Conservation (phyloP, 768 basidiomycete genomes). For the Serendipita sp. region DNA sequence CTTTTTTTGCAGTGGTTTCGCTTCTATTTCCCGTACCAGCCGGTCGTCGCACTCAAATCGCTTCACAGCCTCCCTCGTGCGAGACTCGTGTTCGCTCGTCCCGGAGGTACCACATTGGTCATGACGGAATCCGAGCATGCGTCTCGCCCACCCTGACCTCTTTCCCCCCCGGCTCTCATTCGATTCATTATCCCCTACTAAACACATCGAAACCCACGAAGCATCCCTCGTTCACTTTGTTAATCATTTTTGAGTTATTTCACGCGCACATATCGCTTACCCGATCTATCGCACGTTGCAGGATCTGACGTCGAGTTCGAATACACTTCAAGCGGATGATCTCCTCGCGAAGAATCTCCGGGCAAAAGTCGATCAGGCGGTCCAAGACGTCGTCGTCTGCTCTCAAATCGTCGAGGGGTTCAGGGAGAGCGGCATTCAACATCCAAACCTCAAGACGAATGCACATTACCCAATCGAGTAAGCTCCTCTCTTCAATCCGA, state of each 20-base stretch:
- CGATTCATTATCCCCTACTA: too few species aligned
- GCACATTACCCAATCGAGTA: constrained; percentile 73
- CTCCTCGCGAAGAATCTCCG: constrained; percentile 55
- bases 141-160: too few species aligned
- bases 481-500: constrained; percentile 16
- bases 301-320: constrained; percentile 50
- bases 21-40: too few species aligned
- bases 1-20: background rate
- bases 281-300: constrained; percentile 16
- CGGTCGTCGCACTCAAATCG: too few species aligned
- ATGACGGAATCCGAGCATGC: too few species aligned
- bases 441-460: constrained; percentile 59
- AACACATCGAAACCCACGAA: too few species aligned
- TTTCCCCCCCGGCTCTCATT: too few species aligned
- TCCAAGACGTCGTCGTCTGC: constrained; percentile 65
- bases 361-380: constrained; percentile 56
- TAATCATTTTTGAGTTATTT: too few species aligned
- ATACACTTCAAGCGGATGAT: constrained; percentile 49
- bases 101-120: background rate
- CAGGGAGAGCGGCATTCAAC: constrained; percentile 35
- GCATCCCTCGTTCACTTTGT: too few species aligned
- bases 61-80: background rate
- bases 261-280: too few species aligned
- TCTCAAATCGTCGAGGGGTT: constrained; percentile 67
- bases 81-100: background rate